A percentile compares a stretch with the other conserved stretches of the same genome.
Evolutionary conservation across 2,329 filamentous ascomycete species (phyloP).

Genomic region (Aspergillus eucalypticola): DNA sequence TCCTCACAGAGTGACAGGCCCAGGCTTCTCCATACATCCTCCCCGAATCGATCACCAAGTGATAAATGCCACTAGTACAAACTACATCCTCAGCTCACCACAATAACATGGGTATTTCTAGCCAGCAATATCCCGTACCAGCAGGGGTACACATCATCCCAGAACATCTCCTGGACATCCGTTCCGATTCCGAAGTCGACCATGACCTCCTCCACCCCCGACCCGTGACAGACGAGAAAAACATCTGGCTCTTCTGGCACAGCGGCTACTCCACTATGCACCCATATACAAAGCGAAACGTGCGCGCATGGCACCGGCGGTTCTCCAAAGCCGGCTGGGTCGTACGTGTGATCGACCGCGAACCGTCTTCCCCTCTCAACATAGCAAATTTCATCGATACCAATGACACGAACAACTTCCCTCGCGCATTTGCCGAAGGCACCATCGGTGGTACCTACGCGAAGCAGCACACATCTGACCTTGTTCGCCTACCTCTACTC

Average conservation of each 20-base stretch:
- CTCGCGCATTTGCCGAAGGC: constrained; percentile 1
- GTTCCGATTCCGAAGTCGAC: background rate
- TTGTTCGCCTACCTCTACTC: constrained; percentile 5
- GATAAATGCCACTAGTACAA: background rate
- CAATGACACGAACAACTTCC: background rate
- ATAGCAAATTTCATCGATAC: background rate
- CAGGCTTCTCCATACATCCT: background rate
- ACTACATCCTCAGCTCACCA: background rate
- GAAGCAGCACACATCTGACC: constrained; percentile 7
- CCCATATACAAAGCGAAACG: constrained; percentile 7
- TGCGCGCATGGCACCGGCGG: constrained; percentile 7
- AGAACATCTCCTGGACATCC: background rate
- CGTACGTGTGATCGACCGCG: constrained; percentile 1
- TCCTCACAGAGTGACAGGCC: background rate
- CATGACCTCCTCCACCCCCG: background rate
- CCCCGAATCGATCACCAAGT: background rate
- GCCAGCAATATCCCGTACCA: background rate
- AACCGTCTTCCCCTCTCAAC: background rate
- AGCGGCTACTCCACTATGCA: constrained; percentile 6
- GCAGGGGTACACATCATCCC: background rate
- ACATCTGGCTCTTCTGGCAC: constrained; percentile 10
- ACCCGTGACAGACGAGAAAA: constrained; percentile 4
- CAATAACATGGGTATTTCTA: background rate
- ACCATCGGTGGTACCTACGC: constrained; percentile 5
- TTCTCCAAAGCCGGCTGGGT: constrained; percentile 6